Conservation (phyloP, 192 early-diverging fungal genomes). For the Chytriomyces confervae region DNA sequence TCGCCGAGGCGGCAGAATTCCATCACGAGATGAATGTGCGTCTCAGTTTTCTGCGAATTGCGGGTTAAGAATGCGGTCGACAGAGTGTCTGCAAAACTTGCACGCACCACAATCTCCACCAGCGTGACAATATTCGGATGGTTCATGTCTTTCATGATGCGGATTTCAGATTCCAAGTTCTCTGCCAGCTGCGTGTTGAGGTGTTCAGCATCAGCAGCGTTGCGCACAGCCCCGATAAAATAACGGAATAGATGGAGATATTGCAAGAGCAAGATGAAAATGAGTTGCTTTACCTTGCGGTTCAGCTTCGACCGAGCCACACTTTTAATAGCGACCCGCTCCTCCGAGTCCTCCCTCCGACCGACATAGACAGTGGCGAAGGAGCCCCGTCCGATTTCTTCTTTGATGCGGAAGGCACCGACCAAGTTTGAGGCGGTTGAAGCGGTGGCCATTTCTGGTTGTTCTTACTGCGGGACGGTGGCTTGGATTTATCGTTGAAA, state of each 20-base stretch:
- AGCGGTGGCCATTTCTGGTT: no score
- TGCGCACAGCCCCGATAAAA: no score
- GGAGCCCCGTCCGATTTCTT: slow-evolving; percentile 91
- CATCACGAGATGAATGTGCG: slow-evolving; percentile 96
- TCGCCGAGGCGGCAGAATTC: slow-evolving; percentile 98
- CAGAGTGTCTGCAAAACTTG: not conserved
- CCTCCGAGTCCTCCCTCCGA: slow-evolving; percentile 34
- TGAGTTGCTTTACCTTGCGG: slow-evolving; percentile 30
- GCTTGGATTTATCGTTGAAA: not conserved
- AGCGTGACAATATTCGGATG: slow-evolving; percentile 90
- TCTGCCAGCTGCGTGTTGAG: slow-evolving; percentile 71
- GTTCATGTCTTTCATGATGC: slow-evolving; percentile 82
- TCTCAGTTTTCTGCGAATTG: slow-evolving; percentile 76
- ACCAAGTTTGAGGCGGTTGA: slow-evolving; percentile 40
- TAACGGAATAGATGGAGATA: no score
- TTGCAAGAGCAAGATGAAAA: no score
- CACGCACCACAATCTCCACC: slow-evolving; percentile 80
- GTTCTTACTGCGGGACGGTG: not conserved
- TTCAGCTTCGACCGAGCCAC: slow-evolving; percentile 89
- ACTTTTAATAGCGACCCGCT: slow-evolving; percentile 87
- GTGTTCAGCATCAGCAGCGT: no score
- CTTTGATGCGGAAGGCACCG: slow-evolving; percentile 78
- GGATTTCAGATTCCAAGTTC: slow-evolving; percentile 95
- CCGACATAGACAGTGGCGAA: slow-evolving; percentile 95
- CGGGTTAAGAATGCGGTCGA: not conserved